Base-by-base conservation (phyloP, 805 yeast species). In the Nakazawaea anatomiae region DNA sequence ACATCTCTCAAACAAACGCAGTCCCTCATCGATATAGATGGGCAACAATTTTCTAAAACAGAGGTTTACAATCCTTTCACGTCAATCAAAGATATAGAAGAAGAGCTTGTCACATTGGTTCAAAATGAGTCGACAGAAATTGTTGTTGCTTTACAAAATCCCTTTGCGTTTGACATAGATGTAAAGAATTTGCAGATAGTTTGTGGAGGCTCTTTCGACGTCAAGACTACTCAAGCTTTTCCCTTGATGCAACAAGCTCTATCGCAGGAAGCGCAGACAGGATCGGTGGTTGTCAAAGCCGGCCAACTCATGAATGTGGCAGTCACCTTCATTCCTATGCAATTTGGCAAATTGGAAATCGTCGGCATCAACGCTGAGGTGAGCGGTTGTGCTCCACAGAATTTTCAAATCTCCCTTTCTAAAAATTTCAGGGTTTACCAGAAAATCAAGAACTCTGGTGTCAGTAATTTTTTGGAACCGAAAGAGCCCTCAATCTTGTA, bases 81-180 rank as follows among this genome's bases (percentile, higher is more conserved):
- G 1, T 53, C 54, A 18, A 50, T 47, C 1, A 54, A 51, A 11
- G 62, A 60, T 42, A 32, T 42, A 1, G 30, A 39, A 39, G 59
- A 48, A 32, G 58, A 48, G 31, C 58, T 54, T 45, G 58, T 66
- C 54, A 60, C 71, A 18, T 56, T 82, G 6, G 82, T 83, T 14
- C 79, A 78, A 55, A 87, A 82, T 35, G 96, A 89, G 48, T 70
- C 77, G 4, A 76, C 79, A 10, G 85, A 81, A 51, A 69, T 87
- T 14, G 62, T 70, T 5, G 68, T 88, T 1, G 68, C 72, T 3
- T 59, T 91, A 7, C 90, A 86, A 60, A 92, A 92, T 62, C 96
- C 96, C 7, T 89, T 81, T 67, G 77, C 79, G 5, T 89, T 88
- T 64, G 89, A 85, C 41, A 68, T 91, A 11, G 83, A 79, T 39